phyloP scores from a whole-genome alignment of 73 alveolate species.

The Diophrys appendiculata region DNA sequence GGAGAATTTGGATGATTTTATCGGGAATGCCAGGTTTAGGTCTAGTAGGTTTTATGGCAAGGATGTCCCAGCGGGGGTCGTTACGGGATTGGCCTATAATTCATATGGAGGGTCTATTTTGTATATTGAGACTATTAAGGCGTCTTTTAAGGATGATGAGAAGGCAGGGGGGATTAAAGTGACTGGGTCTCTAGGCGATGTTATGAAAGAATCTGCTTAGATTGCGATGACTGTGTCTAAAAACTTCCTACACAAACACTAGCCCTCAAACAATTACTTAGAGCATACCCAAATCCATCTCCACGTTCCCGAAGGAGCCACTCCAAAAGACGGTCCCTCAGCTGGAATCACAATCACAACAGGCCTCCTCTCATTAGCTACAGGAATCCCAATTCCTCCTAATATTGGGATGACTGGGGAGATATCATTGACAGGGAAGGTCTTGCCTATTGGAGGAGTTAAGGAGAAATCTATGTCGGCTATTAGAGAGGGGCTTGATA shows the following conservation, averaged over 20 bases:
- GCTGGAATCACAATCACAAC: constrained; percentile 89
- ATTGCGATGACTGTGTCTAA: constrained; percentile 78
- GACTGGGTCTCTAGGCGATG: constrained; percentile 81
- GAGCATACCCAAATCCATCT: constrained; percentile 69
- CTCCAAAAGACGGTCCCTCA: constrained; percentile 89
- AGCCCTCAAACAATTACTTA: constrained; percentile 27
- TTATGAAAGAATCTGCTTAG: constrained; percentile 75
- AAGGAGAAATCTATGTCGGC: constrained; percentile 87
- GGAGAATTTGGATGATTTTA: constrained; percentile 69
- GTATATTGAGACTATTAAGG: constrained; percentile 68
- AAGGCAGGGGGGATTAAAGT: constrained; percentile 52
- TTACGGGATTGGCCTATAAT: constrained; percentile 86
- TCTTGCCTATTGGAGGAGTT: constrained; percentile 84
- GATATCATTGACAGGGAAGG: constrained; percentile 84
- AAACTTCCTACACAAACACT: constrained; percentile 54
- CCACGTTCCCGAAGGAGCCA: constrained; percentile 92
- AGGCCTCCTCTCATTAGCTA: constrained; percentile 73
- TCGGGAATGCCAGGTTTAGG: constrained; percentile 62
- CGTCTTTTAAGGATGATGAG: constrained; percentile 20
- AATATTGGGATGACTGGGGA: constrained; percentile 92
- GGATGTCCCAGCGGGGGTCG: constrained; percentile 65
- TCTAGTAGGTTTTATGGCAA: constrained; percentile 31
- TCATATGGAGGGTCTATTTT: constrained; percentile 80
- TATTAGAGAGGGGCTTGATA: constrained; percentile 75
- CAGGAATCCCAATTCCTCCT: constrained; percentile 57